Percentiles rank a stretch among this genome's conserved stretches.
phyloP scores from a whole-genome alignment of 1,139 yeast genomes.

The Scheffersomyces illinoinensis region DNA sequence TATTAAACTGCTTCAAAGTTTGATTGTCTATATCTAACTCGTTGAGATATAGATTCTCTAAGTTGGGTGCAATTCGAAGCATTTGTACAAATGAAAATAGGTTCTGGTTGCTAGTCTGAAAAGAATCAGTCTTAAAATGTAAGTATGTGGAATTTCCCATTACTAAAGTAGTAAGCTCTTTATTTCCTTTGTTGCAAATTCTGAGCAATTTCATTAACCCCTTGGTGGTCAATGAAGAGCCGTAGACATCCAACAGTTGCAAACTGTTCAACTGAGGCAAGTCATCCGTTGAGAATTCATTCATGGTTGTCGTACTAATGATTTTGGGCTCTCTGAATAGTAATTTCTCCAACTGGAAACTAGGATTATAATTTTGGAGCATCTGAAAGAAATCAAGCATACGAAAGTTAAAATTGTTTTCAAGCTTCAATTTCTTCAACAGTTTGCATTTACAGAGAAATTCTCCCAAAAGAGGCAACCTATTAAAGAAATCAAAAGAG shows the following conservation, averaged over 20 bases:
- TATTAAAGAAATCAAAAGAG: slow-evolving; percentile 32
- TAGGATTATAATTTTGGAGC: slow-evolving; percentile 30
- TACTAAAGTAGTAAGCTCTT: slow-evolving; percentile 17
- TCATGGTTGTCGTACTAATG: slow-evolving; percentile 19
- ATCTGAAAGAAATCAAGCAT: slow-evolving; percentile 31
- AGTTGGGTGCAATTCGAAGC: slow-evolving; percentile 22
- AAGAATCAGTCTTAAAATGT: slow-evolving; percentile 30
- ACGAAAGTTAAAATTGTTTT: slow-evolving; percentile 33
- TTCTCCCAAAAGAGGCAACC: slow-evolving; percentile 29
- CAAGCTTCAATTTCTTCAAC: slow-evolving; percentile 28
- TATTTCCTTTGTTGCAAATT: slow-evolving; percentile 17
- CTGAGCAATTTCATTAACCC: slow-evolving; percentile 33
- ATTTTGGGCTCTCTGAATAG: slow-evolving; percentile 32
- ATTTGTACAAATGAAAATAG: slow-evolving; percentile 23
- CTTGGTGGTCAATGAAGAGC: slow-evolving; percentile 30
- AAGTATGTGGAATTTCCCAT: slow-evolving; percentile 37
- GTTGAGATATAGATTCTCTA: slow-evolving; percentile 27
- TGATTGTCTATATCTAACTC: slow-evolving; percentile 42
- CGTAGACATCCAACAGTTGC: slow-evolving; percentile 35
- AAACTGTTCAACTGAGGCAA: slow-evolving; percentile 26
- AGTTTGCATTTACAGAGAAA: slow-evolving; percentile 22
- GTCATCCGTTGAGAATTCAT: slow-evolving; percentile 25
- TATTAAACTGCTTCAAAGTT: slow-evolving; percentile 31
- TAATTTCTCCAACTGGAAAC: slow-evolving; percentile 26
- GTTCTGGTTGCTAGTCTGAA: slow-evolving; percentile 9